Base-by-base conservation (phyloP, 140 eudicot genomes). In the Senecio squalidus region DNA sequence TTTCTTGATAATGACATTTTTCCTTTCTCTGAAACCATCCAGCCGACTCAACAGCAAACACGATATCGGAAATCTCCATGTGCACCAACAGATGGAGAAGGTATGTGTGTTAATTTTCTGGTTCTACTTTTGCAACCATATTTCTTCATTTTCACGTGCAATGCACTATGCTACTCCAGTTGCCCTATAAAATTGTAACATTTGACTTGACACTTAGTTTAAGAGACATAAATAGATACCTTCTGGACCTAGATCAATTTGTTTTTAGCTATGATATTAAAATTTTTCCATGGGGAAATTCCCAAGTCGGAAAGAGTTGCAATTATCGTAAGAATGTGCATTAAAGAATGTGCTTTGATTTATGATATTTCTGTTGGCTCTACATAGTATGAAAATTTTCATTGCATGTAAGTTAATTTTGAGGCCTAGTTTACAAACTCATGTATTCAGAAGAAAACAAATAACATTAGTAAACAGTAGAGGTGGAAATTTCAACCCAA, bases 41-140 rank as follows among this genome's bases (percentile, higher is more conserved):
- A 92, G 99, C 99, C 99, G 64, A 84, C 96, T 20, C 96, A 92
- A 72, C 96, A 92, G 62, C 99, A 88, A 76, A 92, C 99, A 31
- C 63, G 96, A 58, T 87, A 87, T 62, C 77, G 94, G 69, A 92
- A 84, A 78, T 87, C 96, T 55, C 96, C 79, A 62, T 92, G 72
- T 71, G 99, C 96, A 46, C 99, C 99, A 70, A 67, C 87, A 25
- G 95, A 81, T 16, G 99, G 83, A n/a, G 94, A 87, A 84, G 99
- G 96, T 82, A 81, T 1, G 22, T 31, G 22, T 43, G 33, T 31
- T 28, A 52, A 41, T n/a, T 50, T 60, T 27, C 2, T 63, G 29
- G 38, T 48, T 26, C 21, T 14, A 33, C 15, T 13, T 43, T 9
- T 18, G 15, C 20, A 24, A 28, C 22, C 40, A 45, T 4, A 61